A percentile compares a stretch with the other conserved stretches of the same genome.
Evolutionary conservation across 2,329 filamentous ascomycete genomes (phyloP).

Genomic region (Colletotrichum karsti): DNA sequence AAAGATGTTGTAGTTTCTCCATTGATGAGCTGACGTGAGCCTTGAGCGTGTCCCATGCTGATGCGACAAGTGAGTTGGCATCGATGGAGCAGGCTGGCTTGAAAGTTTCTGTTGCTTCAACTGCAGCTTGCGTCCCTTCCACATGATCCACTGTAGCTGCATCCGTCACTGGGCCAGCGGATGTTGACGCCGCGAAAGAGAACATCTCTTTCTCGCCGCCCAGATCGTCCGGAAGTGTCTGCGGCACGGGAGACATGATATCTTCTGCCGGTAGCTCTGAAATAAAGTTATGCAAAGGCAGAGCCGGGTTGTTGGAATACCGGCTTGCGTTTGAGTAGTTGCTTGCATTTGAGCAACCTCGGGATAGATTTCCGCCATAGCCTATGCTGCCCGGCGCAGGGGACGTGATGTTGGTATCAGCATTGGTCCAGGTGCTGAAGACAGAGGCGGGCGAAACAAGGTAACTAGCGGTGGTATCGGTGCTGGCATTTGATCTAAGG

Average conservation of each 20-base stretch:
- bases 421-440: constrained; percentile 52
- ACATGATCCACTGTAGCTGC: constrained; percentile 41
- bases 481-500: constrained; percentile 53
- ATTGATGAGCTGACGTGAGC: constrained; percentile 55
- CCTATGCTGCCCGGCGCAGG: constrained; percentile 50
- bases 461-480: constrained; percentile 46
- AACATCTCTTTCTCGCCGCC: constrained; percentile 45
- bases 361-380: constrained; percentile 39
- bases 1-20: constrained; percentile 48
- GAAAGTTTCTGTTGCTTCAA: not conserved
- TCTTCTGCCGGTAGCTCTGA: constrained; percentile 54
- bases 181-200: constrained; percentile 42
- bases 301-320: constrained; percentile 28
- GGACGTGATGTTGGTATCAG: constrained; percentile 54
- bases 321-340: constrained; percentile 34
- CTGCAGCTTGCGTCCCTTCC: not conserved
- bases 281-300: constrained; percentile 38
- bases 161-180: constrained; percentile 43
- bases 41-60: constrained; percentile 54
- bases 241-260: constrained; percentile 41
- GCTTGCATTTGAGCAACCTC: constrained; percentile 33
- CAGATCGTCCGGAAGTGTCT: constrained; percentile 37
- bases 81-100: constrained; percentile 37
- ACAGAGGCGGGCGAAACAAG: constrained; percentile 58
- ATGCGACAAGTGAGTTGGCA: constrained; percentile 48